Evolutionary conservation across 73 alveolate species (phyloP).

Genomic region (Paramecium primaurelia): DNA sequence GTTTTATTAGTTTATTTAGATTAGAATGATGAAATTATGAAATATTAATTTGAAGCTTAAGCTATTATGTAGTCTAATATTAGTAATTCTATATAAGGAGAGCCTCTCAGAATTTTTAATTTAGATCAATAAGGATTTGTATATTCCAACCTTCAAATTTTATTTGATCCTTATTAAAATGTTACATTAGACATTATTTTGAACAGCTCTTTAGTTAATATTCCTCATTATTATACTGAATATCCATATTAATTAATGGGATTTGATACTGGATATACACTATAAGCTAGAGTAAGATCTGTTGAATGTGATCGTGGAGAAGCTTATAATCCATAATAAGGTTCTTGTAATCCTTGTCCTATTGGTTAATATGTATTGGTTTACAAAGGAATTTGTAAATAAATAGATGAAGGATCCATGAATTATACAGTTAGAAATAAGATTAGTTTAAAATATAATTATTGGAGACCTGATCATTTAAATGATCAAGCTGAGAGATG

Average conservation of each 20-base stretch:
- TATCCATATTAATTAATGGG: constrained; percentile 20
- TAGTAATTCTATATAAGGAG: not conserved
- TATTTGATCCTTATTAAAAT: constrained; percentile 36
- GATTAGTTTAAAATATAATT: not conserved
- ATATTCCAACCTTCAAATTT: not conserved
- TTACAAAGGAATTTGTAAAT: constrained; percentile 11
- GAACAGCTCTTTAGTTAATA: not conserved
- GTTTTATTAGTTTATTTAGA: not conserved
- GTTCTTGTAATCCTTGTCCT: constrained; percentile 32
- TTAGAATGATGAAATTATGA: not conserved
- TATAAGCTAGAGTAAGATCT: constrained; percentile 32
- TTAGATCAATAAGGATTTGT: not conserved
- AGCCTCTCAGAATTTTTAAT: not conserved
- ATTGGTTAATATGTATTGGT: not conserved
- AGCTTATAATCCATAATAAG: not conserved
- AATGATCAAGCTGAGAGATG: constrained; percentile 42
- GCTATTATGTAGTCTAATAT: not conserved
- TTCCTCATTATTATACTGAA: not conserved
- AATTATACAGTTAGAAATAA: not conserved
- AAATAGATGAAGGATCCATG: not conserved
- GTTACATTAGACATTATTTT: not conserved
- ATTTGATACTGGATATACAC: constrained; percentile 16
- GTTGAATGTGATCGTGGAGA: constrained; percentile 48
- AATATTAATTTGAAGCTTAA: not conserved
- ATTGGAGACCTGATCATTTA: constrained; percentile 52